These are phyloP conservation scores for Talaromyces liani DNA, from an alignment of 495 filamentous ascomycete species.

Conservation along the genomic window DNA sequence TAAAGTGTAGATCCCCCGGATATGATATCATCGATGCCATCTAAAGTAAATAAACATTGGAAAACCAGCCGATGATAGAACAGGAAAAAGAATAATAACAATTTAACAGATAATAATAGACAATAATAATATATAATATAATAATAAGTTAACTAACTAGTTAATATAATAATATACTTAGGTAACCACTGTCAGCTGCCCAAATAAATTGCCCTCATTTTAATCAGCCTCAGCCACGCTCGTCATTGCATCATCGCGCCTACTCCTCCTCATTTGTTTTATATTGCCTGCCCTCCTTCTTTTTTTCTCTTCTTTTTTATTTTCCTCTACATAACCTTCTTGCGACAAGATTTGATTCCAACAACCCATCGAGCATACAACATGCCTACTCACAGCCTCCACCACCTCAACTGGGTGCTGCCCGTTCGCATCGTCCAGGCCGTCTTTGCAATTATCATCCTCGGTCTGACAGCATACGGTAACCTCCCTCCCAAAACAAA, in stretches of 20 bases:
- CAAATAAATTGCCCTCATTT: neutral
- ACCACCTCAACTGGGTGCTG: constrained; percentile 39
- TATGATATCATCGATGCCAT: neutral
- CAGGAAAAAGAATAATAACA: too few relatives aligned
- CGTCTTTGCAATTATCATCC: constrained; percentile 60
- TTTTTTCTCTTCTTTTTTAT: neutral
- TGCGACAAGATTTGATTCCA: neutral
- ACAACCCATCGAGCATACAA: neutral
- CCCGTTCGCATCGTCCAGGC: constrained; percentile 57
- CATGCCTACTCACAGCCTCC: constrained; percentile 5
- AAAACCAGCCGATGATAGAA: too few relatives aligned
- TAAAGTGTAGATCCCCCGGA: neutral
- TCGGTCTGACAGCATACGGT: constrained; percentile 70
- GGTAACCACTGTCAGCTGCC: neutral
- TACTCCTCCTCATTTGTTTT: neutral
- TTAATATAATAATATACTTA: neutral
- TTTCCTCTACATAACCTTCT: neutral
- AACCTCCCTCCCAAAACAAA: too few relatives aligned
- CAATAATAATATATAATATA: neutral
- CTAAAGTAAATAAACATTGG: neutral
- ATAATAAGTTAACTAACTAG: neutral
- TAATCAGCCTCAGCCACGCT: constrained; percentile 1
- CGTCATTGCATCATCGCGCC: neutral
- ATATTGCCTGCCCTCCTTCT: neutral
- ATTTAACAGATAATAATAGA: too few relatives aligned